Evolutionary conservation across 306 rosid genomes (phyloP).

Genomic region (Cyamopsis tetragonoloba): DNA sequence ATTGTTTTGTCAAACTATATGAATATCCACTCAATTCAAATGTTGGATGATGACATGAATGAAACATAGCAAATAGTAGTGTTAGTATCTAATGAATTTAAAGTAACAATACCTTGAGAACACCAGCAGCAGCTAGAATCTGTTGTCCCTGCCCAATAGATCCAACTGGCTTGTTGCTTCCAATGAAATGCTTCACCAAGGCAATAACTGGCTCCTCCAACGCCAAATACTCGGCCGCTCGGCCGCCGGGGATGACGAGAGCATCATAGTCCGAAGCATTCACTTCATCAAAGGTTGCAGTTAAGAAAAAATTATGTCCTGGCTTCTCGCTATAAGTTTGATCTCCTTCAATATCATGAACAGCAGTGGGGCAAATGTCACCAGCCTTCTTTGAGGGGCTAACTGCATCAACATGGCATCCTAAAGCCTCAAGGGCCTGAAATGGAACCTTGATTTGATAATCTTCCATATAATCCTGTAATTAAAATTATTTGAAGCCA

Average conservation of each 20-base stretch:
- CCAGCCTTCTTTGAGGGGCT: conserved; percentile 66
- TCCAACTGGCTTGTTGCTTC: conserved; percentile 23
- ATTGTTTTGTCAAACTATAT: neutral
- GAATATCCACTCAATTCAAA: neutral
- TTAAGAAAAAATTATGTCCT: conserved; percentile 48
- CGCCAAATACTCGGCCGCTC: conserved; percentile 26
- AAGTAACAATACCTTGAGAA: conserved; percentile 46
- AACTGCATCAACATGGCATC: conserved; percentile 65
- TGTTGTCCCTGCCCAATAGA: conserved; percentile 49
- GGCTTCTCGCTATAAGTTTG: conserved; percentile 70
- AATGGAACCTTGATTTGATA: conserved; percentile 57
- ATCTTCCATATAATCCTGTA: conserved; percentile 79
- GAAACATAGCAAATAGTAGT: neutral
- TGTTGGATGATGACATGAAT: neutral
- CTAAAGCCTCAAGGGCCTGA: conserved; percentile 68
- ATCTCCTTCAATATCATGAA: conserved; percentile 79
- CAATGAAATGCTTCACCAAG: conserved; percentile 28
- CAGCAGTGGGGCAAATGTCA: conserved; percentile 57
- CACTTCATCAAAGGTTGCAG: conserved; percentile 44
- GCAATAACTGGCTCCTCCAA: conserved; percentile 21
- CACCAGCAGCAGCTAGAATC: conserved; percentile 63
- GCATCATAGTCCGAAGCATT: conserved; percentile 47
- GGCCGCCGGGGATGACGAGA: conserved; percentile 28
- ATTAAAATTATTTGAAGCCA: neutral
- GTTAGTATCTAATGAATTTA: neutral